Evolutionary conservation across 2,329 filamentous ascomycete genomes (phyloP), one percentile per base, ranked within the genome.

Genomic region (Elsinoe batatas): DNA sequence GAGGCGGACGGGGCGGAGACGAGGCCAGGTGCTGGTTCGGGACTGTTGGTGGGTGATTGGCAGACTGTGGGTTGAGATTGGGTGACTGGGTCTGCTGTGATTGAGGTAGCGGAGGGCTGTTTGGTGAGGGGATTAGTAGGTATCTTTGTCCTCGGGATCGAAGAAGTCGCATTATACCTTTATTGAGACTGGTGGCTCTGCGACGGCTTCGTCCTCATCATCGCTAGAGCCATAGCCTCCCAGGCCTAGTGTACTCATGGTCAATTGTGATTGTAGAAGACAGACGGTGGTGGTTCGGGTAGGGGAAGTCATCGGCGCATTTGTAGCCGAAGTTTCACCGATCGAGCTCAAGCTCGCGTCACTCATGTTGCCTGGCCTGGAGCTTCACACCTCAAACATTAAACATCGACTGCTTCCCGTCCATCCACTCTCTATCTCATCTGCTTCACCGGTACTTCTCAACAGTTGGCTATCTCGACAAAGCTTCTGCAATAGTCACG

Each of bases 181-280:
- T 53, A 62, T 63, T 57, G 62, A 47, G 42, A 64, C 63, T 11
- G 26, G 15, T 40, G 64, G 60, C 12, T 62, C 58, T 13, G 59
- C 12, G 7, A 8, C 60, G 11, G 65, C 54, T 13, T 65, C 64
- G 0, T 65, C 64, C 54, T 74, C 73, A 12, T 75, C 74, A 22
- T 76, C 74, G 59, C 75, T 75, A 61, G 73, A 76, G 20, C 65
- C 73, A 58, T 73, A 73, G 46, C 70, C 72, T 51, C 68, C 64
- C 35, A 72, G 66, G 51, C 74, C 72, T 33, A 76, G 69, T 1
- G 59, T 62, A 46, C 59, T 64, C 63, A 68, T 69, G 47, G 42
- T 44, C 40, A 22, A 30, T 26, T 6, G 20, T 26, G 40, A 2
- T 30, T 26, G 17, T 18, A 17, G n/a, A 8, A 44, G 3, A 22